These are phyloP conservation scores for Xylaria sp. DNA, from an alignment of 2,329 filamentous ascomycete genomes.

Conservation along the genomic window DNA sequence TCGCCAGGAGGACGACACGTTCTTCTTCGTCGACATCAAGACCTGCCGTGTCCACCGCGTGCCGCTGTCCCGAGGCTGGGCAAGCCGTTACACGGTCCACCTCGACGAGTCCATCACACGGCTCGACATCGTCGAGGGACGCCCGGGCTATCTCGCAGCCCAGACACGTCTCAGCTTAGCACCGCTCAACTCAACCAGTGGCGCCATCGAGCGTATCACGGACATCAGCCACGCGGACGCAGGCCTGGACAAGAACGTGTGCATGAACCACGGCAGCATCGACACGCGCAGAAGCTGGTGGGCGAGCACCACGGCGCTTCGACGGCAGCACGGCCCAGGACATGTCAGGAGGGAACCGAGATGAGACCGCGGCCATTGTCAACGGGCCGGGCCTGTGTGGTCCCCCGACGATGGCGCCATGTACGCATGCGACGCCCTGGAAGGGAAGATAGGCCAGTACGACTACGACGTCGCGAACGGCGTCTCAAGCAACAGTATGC, in stretches of 20 bases:
- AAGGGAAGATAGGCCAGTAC: constrained; percentile 22
- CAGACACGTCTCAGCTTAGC: constrained; percentile 32
- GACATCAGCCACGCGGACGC: constrained; percentile 18
- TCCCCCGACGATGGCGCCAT: constrained; percentile 31
- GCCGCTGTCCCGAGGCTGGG: constrained; percentile 27
- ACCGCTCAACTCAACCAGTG: constrained; percentile 27
- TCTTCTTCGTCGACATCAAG: constrained; percentile 39
- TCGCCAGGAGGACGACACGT: constrained; percentile 31
- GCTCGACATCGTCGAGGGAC: constrained; percentile 28
- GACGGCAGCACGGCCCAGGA: constrained; percentile 10
- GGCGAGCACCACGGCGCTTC: constrained; percentile 31
- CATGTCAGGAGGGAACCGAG: constrained; percentile 4
- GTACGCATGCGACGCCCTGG: constrained; percentile 21
- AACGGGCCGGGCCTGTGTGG: constrained; percentile 36
- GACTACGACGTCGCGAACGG: constrained; percentile 27
- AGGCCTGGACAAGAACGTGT: constrained; percentile 28
- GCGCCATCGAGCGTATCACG: constrained; percentile 28
- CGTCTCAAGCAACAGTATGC: constrained; percentile 5
- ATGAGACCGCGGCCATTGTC: constrained; percentile 29
- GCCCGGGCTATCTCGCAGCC: constrained; percentile 30
- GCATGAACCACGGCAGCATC: constrained; percentile 37
- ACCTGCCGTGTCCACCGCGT: constrained; percentile 32
- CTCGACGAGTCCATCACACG: constrained; percentile 31
- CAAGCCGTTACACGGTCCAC: constrained; percentile 15
- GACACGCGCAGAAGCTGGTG: constrained; percentile 34